Percentiles rank a stretch among this genome's conserved stretches.
Conservation (phyloP, 1,139 yeast species). For the Saccharomycopsis phalli region DNA sequence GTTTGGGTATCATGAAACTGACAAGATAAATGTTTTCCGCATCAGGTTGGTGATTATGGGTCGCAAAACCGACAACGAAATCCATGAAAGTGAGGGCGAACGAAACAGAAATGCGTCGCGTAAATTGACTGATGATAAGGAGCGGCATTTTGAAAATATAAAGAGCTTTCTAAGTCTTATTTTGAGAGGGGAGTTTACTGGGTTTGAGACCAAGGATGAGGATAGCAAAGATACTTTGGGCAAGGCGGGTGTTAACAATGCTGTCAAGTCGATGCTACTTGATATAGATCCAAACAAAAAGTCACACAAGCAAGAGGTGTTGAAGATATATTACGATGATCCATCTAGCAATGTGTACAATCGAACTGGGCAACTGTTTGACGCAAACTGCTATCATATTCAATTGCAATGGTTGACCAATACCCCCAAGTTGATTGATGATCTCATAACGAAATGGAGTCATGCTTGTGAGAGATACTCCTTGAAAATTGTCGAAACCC, state of each 20-base stretch:
- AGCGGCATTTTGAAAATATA: slow-evolving; percentile 14
- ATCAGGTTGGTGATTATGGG: slow-evolving; percentile 69
- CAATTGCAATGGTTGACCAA: slow-evolving; percentile 90
- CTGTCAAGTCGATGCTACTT: slow-evolving; percentile 39
- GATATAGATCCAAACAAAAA: slow-evolving; percentile 69
- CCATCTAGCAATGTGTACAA: slow-evolving; percentile 67
- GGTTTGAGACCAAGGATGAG: neutral
- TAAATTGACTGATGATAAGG: neutral
- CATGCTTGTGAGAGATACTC: slow-evolving; percentile 84
- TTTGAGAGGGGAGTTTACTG: slow-evolving; percentile 11
- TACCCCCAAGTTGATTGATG: slow-evolving; percentile 84
- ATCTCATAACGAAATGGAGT: slow-evolving; percentile 72
- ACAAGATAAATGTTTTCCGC: slow-evolving; percentile 50
- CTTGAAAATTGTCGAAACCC: slow-evolving; percentile 81
- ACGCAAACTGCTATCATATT: slow-evolving; percentile 83
- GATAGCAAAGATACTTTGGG: no score
- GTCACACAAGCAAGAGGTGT: slow-evolving; percentile 69
- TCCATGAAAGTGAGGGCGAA: no score
- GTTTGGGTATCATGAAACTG: slow-evolving; percentile 27
- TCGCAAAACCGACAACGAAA: slow-evolving; percentile 2
- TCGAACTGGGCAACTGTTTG: slow-evolving; percentile 6
- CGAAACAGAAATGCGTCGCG: no score
- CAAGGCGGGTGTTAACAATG: neutral
- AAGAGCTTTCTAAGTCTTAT: slow-evolving; percentile 10
- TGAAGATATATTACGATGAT: slow-evolving; percentile 81